These are phyloP conservation scores for Otatea glauca DNA, from an alignment of 176 grass and related monocot species.

Conservation along the genomic window DNA sequence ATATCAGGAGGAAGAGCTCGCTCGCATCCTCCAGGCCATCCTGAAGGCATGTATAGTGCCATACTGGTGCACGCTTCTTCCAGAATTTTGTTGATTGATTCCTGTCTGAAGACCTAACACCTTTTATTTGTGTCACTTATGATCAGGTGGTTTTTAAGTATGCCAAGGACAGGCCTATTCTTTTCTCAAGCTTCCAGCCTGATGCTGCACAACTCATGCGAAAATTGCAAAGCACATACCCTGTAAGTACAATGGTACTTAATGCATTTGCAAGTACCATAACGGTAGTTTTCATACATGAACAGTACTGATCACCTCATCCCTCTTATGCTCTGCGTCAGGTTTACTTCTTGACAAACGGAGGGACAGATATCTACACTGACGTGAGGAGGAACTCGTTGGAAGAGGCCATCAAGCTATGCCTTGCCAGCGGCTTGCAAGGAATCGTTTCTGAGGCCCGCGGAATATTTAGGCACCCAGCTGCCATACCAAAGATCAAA, in stretches of 20 bases:
- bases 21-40: constrained; percentile 43
- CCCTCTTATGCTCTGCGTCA: constrained; percentile 2
- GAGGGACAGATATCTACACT: constrained; percentile 47
- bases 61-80: too few relatives aligned
- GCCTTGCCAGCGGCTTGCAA: constrained; percentile 55
- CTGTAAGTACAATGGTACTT: constrained; percentile 48
- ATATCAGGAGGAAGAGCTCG: constrained; percentile 61
- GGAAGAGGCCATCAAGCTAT: constrained; percentile 68
- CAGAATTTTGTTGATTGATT: too few relatives aligned
- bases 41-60: constrained; percentile 43
- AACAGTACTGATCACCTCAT: not conserved
- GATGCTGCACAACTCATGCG: constrained; percentile 62
- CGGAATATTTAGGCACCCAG: constrained; percentile 63
- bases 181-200: constrained; percentile 90
- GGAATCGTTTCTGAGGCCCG: constrained; percentile 84
- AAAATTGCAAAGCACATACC: constrained; percentile 60
- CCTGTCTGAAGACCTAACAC: too few relatives aligned
- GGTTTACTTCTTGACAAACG: constrained; percentile 89
- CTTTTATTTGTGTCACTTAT: too few relatives aligned
- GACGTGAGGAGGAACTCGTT: constrained; percentile 75
- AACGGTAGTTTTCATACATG: not conserved
- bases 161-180: constrained; percentile 56
- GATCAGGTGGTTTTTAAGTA: constrained; percentile 60
- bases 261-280: not conserved
- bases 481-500: constrained; percentile 60